A percentile compares a stretch with the other conserved stretches of the same genome.
phyloP scores from a whole-genome alignment of 768 basidiomycete species.

The Pholiota molesta region DNA sequence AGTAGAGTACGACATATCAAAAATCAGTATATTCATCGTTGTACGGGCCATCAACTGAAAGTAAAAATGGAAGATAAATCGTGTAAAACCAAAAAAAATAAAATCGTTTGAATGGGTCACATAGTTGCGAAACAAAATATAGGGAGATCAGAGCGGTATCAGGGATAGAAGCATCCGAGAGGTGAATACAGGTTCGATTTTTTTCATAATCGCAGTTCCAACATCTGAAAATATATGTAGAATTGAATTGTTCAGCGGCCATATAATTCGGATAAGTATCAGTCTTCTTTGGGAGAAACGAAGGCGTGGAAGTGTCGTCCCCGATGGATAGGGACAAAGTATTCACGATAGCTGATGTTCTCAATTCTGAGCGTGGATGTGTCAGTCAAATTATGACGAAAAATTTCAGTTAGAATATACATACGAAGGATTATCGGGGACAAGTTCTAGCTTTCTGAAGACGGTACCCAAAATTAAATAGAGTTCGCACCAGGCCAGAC shows the following conservation, averaged over 20 bases:
- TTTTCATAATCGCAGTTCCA: background rate
- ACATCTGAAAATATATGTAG: too few species aligned
- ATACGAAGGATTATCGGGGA: constrained; percentile 35
- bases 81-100: background rate
- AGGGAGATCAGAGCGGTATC: background rate
- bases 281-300: constrained; percentile 23
- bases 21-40: too few species aligned
- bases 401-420: constrained; percentile 6
- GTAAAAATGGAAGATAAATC: background rate
- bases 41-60: too few species aligned
- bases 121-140: background rate
- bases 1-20: too few species aligned
- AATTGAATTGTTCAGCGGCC: background rate
- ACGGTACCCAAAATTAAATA: constrained; percentile 43
- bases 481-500: constrained; percentile 48
- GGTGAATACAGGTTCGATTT: background rate
- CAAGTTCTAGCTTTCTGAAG: constrained; percentile 40
- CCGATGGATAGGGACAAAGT: constrained; percentile 38
- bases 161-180: background rate
- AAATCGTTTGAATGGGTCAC: background rate
- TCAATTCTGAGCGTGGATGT: constrained; percentile 26
- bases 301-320: constrained; percentile 35
- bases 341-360: constrained; percentile 36
- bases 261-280: background rate
- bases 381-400: background rate